phyloP scores from a whole-genome alignment of 192 early-diverging fungal genomes.

The Diversispora eburnea region DNA sequence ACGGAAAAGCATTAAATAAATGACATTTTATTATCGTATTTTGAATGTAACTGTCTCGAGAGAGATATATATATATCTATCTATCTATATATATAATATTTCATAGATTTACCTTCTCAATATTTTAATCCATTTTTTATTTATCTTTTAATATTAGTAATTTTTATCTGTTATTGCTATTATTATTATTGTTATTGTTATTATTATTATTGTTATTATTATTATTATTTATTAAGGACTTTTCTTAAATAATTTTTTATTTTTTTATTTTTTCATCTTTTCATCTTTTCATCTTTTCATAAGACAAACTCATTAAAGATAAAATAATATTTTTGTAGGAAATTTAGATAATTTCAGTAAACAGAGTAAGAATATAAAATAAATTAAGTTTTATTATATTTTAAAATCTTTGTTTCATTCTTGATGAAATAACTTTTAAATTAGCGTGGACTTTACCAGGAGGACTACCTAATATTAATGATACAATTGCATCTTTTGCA shows the following conservation, averaged over 20 bases:
- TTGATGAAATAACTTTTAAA: slow-evolving; percentile 76
- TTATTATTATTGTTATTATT: no score
- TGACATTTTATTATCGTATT: background rate
- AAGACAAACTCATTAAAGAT: no score
- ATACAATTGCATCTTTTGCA: slow-evolving; percentile 88
- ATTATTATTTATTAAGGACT: no score
- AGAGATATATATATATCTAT: background rate
- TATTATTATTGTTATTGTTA: no score
- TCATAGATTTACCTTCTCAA: background rate
- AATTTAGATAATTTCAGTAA: background rate
- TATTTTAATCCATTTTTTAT: no score
- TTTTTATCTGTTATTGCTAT: no score
- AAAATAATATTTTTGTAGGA: background rate
- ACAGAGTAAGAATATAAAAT: background rate
- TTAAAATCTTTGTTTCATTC: slow-evolving; percentile 96
- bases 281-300: no score
- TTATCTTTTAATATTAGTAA: no score
- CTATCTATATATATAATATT: background rate
- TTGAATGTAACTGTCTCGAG: background rate
- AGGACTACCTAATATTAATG: slow-evolving; percentile 87
- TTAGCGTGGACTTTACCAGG: slow-evolving; percentile 97
- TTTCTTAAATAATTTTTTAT: no score
- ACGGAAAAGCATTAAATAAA: background rate
- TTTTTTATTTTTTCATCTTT: no score
- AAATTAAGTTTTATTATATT: background rate